Evolutionary conservation across 2,329 filamentous ascomycete species (phyloP).

Genomic region (Neonectria faginata): DNA sequence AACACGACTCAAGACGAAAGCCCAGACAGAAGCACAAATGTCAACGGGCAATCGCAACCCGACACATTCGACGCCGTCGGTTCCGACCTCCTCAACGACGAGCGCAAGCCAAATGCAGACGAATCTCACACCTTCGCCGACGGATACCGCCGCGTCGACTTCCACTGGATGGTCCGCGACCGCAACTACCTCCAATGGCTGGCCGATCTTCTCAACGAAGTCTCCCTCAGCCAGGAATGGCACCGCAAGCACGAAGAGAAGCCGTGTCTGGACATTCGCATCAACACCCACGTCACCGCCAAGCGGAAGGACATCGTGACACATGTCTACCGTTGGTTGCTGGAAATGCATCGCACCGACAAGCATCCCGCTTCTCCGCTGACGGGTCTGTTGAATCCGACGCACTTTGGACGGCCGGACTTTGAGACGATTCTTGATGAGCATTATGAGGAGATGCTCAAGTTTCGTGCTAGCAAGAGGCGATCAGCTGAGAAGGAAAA

Average conservation of each 20-base stretch:
- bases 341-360: slow-evolving; percentile 66
- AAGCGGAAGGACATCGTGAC: slow-evolving; percentile 64
- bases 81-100: slow-evolving; percentile 24
- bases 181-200: slow-evolving; percentile 68
- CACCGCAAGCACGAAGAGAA: slow-evolving; percentile 52
- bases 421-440: slow-evolving; percentile 63
- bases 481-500: slow-evolving; percentile 8
- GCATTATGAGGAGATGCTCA: slow-evolving; percentile 66
- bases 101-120: slow-evolving; percentile 32
- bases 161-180: slow-evolving; percentile 71
- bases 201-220: slow-evolving; percentile 65
- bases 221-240: slow-evolving; percentile 54
- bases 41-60: not conserved
- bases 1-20: no score
- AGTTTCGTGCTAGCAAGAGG: slow-evolving; percentile 46
- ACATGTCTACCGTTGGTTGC: slow-evolving; percentile 67
- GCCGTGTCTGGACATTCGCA: slow-evolving; percentile 62
- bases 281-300: slow-evolving; percentile 68
- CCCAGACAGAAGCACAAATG: not conserved
- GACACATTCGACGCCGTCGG: slow-evolving; percentile 10
- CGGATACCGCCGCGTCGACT: slow-evolving; percentile 65
- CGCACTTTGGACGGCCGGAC: slow-evolving; percentile 66
- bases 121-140: slow-evolving; percentile 46
- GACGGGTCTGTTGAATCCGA: slow-evolving; percentile 65
- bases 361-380: slow-evolving; percentile 64